These are phyloP conservation scores for Aspergillus bertholletiae DNA, from an alignment of 495 filamentous ascomycete species.

Conservation along the genomic window DNA sequence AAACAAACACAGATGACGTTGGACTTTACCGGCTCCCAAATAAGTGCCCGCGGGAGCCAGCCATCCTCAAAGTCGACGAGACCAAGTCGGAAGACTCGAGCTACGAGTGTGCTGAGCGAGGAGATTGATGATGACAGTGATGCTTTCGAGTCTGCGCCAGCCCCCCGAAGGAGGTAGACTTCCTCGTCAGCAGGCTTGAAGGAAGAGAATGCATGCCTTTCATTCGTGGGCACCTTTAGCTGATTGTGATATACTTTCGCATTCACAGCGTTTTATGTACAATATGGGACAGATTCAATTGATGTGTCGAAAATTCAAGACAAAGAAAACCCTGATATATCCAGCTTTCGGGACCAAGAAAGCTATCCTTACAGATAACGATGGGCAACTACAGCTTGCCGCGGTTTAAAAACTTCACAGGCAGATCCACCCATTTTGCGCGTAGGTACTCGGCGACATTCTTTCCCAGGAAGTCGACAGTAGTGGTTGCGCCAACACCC, in stretches of 20 bases:
- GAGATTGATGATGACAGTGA: constrained; percentile 75
- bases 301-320: background rate
- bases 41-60: constrained; percentile 28
- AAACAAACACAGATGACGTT: constrained; percentile 63
- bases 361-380: background rate
- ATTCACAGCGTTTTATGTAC: background rate
- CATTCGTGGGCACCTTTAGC: background rate
- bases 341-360: background rate
- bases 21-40: constrained; percentile 62
- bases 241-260: background rate
- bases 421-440: constrained; percentile 46
- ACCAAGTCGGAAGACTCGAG: constrained; percentile 38
- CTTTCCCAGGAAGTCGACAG: constrained; percentile 53
- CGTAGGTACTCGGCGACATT: constrained; percentile 54
- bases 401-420: constrained; percentile 34
- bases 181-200: background rate
- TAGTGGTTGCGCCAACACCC: constrained; percentile 48
- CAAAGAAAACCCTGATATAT: background rate
- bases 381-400: constrained; percentile 39
- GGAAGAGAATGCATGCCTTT: background rate
- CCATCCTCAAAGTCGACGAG: constrained; percentile 34
- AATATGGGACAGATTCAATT: background rate
- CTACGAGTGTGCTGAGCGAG: constrained; percentile 36
- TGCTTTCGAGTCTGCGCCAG: constrained; percentile 66
- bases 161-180: constrained; percentile 14